A percentile compares a stretch with the other conserved stretches of the same genome.
Evolutionary conservation across 148 eudicot species (phyloP).

Genomic region (Spergularia marina): DNA sequence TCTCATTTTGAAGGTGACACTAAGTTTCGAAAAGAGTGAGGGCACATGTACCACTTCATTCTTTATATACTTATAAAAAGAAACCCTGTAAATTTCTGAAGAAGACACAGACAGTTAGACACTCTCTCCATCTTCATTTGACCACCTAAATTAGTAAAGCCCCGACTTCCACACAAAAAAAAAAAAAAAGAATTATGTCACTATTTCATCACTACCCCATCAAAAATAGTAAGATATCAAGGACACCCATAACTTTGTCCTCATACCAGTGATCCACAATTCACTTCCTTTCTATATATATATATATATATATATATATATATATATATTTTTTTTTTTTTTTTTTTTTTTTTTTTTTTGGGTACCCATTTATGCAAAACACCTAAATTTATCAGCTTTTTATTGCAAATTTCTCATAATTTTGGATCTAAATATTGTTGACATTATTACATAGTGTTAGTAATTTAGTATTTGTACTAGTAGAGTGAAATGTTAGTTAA

Average conservation of each 20-base stretch:
- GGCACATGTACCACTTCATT: no score
- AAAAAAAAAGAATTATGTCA: no score
- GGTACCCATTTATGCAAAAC: constrained; percentile 8
- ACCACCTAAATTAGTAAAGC: constrained; percentile 5
- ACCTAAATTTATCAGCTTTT: constrained; percentile 2
- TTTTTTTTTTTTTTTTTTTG: no score
- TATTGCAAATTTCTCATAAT: constrained; percentile 18
- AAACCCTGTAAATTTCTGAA: no score
- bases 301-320: no score
- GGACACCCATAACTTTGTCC: neutral
- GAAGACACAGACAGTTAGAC: neutral
- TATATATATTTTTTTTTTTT: no score
- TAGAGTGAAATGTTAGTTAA: neutral
- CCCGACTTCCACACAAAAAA: neutral
- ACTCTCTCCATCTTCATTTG: constrained; percentile 1
- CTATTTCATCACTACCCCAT: neutral
- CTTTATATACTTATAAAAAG: no score
- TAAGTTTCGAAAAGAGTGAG: no score
- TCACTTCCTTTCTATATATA: neutral
- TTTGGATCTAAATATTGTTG: constrained; percentile 18
- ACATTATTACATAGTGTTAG: no score
- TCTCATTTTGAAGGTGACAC: no score
- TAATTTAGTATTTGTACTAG: no score
- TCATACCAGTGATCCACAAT: neutral
- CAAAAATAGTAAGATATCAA: neutral